Evolutionary conservation across 2,329 filamentous ascomycete genomes (phyloP).

Genomic region (Paraphoma chrysanthemicola): DNA sequence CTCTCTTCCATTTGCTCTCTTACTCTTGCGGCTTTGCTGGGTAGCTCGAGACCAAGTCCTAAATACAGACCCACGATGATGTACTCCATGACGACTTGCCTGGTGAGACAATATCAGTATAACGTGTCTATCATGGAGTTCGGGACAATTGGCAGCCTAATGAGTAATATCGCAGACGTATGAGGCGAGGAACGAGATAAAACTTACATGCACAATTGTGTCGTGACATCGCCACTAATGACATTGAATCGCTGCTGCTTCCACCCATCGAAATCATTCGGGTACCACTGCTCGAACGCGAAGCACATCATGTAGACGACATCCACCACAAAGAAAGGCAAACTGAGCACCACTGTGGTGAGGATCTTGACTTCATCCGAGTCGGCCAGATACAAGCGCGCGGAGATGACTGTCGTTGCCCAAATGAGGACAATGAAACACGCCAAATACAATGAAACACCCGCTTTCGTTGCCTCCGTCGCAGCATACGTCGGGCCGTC

Average conservation of each 20-base stretch:
- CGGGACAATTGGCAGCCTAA: no score
- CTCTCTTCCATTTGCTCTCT: constrained; percentile 37
- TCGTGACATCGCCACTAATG: constrained; percentile 42
- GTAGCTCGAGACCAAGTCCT: constrained; percentile 37
- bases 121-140: no score
- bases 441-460: constrained; percentile 40
- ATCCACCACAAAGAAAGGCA: constrained; percentile 46
- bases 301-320: constrained; percentile 49
- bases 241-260: constrained; percentile 40
- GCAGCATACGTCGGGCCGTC: constrained; percentile 40
- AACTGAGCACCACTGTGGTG: constrained; percentile 43
- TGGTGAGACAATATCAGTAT: constrained; percentile 7
- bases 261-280: constrained; percentile 13
- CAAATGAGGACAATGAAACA: constrained; percentile 44
- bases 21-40: constrained; percentile 38
- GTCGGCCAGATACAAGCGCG: constrained; percentile 42
- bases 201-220: constrained; percentile 46
- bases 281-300: constrained; percentile 36
- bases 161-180: neutral
- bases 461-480: constrained; percentile 44
- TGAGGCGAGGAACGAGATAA: neutral
- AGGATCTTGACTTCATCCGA: constrained; percentile 43
- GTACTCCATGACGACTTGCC: constrained; percentile 47
- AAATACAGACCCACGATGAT: constrained; percentile 43
- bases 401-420: constrained; percentile 45